Conservation (phyloP, 2,329 filamentous ascomycete genomes). For the Phyllachora maydis region DNA sequence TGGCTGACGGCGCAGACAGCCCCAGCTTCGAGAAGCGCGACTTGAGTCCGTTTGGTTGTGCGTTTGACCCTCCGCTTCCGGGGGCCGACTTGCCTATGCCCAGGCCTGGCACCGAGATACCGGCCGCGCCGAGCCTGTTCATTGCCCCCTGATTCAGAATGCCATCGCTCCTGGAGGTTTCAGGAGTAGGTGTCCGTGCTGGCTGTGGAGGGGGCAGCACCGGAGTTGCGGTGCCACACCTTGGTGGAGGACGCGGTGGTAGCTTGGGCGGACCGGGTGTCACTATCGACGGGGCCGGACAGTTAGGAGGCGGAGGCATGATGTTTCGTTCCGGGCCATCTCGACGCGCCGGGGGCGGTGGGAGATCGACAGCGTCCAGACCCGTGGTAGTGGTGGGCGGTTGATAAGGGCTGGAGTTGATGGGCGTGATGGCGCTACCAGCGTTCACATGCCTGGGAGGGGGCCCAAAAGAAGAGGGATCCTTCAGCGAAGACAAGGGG, state of each 20-base stretch:
- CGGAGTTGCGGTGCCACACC: conserved; percentile 28
- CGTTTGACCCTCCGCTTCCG: too few relatives aligned
- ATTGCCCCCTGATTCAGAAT: conserved; percentile 35
- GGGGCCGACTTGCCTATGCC: conserved; percentile 41
- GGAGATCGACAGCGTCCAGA: conserved; percentile 44
- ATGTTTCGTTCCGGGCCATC: conserved; percentile 15
- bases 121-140: conserved; percentile 47
- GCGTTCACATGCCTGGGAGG: conserved; percentile 43
- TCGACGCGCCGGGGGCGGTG: conserved; percentile 43
- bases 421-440: conserved; percentile 4
- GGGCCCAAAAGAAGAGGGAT: conserved; percentile 60
- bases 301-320: conserved; percentile 2
- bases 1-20: too few relatives aligned
- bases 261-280: conserved; percentile 26
- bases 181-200: conserved; percentile 6
- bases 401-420: too few relatives aligned
- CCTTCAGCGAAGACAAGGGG: conserved; percentile 50
- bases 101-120: conserved; percentile 58
- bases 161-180: conserved; percentile 5
- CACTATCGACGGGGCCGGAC: conserved; percentile 4
- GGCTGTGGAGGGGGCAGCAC: conserved; percentile 6
- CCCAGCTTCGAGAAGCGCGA: conserved; percentile 25
- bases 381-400: too few relatives aligned
- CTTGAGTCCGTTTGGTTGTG: conserved; percentile 45
- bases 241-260: conserved; percentile 52